Evolutionary conservation across 106 monocot species (phyloP), one percentile per base, ranked within the genome.

Genomic region (Dactylorhiza incarnata): DNA sequence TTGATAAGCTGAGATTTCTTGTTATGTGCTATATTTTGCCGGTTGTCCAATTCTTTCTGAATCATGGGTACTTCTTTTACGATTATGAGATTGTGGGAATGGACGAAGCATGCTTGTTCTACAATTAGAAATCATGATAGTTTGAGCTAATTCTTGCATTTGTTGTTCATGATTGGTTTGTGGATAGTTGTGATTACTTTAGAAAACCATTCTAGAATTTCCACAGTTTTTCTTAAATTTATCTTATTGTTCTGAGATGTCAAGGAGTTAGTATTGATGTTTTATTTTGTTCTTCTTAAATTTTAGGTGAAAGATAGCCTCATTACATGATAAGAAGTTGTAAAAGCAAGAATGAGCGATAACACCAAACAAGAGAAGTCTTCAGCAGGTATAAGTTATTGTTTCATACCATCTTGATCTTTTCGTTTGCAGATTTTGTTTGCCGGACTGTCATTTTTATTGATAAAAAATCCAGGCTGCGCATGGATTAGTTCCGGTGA

Each of bases 351-450:
- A 25, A 65, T 65, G 65, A 65, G 29, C 65, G 29, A 65, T 65
- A 65, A 14, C 29, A 65, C 12, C 0, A 26, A 65, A 65, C 65
- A 24, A 26, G 65, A 65, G 65, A 65, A 65, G 13, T 12, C 65
- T 65, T 65, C 65, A 65, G 1, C 65, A 20, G 65, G 65, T 65
- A 65, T 29, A 65, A 26, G 65, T 65, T 29, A 65, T 29, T 65
- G 26, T 65, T 65, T 65, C 65, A 24, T 65, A 65, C 26, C 65
- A 14, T 29, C 26, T 65, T 65, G 26, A 65, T 65, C 12, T 26
- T 12, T 59, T 59, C 8, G 7, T 3, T 22, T 59, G 58, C 29
- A 29, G 8, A 65, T 10, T 37, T 65, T 65, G 4, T 29, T 37
- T 65, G 4, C 11, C 10, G 29, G 29, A 65, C 24, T 29, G 10